phyloP scores from a whole-genome alignment of 2,329 filamentous ascomycete genomes.

The Xylaria sp. region DNA sequence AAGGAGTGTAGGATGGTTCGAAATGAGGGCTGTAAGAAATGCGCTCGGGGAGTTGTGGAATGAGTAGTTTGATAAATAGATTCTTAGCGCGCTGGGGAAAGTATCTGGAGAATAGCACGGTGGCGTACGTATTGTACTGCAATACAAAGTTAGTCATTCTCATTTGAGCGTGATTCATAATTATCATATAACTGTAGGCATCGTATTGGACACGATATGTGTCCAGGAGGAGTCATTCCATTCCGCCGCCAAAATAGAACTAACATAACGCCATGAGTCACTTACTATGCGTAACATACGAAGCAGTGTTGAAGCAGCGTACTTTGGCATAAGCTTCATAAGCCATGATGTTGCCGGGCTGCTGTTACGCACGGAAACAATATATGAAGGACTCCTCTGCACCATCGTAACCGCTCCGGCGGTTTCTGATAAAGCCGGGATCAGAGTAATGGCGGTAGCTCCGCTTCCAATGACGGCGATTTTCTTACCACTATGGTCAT shows the following conservation, averaged over 20 bases:
- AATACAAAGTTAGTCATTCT: neutral
- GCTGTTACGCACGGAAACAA: conserved; percentile 55
- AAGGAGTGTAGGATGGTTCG: conserved; percentile 64
- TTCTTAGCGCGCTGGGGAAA: conserved; percentile 58
- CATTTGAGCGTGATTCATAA: neutral
- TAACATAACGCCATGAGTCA: neutral
- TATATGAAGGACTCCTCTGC: conserved; percentile 79
- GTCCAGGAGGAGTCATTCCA: neutral
- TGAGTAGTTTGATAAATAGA: conserved; percentile 55
- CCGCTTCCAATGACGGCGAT: conserved; percentile 80
- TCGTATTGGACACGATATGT: neutral
- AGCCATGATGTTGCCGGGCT: conserved; percentile 58
- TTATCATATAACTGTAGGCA: neutral
- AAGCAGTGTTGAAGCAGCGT: conserved; percentile 15
- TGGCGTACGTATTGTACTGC: conserved; percentile 11
- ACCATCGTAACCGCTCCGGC: conserved; percentile 79
- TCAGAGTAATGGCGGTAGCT: conserved; percentile 80
- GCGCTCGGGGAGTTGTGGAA: conserved; percentile 58
- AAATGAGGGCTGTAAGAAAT: conserved; percentile 64
- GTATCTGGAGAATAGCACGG: conserved; percentile 54
- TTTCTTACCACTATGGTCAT: conserved; percentile 73
- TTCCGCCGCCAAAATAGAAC: neutral
- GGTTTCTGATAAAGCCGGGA: conserved; percentile 74
- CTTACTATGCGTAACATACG: conserved; percentile 20
- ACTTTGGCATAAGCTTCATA: conserved; percentile 24